phyloP scores from a whole-genome alignment of 495 filamentous ascomycete genomes.

The Talaromyces adpressus region DNA sequence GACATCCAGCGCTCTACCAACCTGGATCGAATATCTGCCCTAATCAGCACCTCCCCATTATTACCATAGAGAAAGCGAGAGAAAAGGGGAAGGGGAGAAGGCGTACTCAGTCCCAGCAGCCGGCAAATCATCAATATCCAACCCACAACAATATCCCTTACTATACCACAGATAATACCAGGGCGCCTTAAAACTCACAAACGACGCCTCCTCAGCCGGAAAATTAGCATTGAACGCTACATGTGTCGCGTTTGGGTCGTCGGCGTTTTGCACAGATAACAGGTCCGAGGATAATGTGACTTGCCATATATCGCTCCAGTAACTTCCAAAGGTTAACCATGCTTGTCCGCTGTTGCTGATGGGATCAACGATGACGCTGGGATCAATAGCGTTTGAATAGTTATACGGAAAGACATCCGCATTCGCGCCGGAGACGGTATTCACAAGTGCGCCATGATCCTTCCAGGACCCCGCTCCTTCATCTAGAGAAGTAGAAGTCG shows the following conservation, averaged over 20 bases:
- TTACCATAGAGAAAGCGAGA: not conserved
- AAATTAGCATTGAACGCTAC: conserved; percentile 14
- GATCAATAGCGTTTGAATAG: conserved; percentile 67
- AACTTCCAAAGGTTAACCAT: conserved; percentile 61
- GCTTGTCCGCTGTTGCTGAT: conserved; percentile 27
- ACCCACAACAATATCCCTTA: conserved; percentile 60
- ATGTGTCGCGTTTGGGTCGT: conserved; percentile 43
- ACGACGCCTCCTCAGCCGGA: conserved; percentile 52
- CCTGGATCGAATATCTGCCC: conserved; percentile 35
- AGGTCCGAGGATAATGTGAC: conserved; percentile 45
- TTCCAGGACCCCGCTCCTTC: conserved; percentile 43
- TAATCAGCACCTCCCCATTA: not conserved
- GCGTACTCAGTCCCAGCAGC: conserved; percentile 52
- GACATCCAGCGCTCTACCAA: conserved; percentile 30
- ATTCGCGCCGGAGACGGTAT: conserved; percentile 18
- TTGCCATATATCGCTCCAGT: conserved; percentile 68
- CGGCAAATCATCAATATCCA: conserved; percentile 37
- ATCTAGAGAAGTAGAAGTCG: conserved; percentile 53
- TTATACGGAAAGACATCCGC: conserved; percentile 44
- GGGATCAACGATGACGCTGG: conserved; percentile 47
- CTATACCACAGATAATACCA: conserved; percentile 72
- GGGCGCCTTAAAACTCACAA: conserved; percentile 46
- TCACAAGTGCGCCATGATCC: conserved; percentile 39
- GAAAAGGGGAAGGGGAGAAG: not conserved
- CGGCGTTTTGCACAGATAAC: conserved; percentile 26